Conservation (phyloP, 179 eudicot species). For the Silene vulgaris region DNA sequence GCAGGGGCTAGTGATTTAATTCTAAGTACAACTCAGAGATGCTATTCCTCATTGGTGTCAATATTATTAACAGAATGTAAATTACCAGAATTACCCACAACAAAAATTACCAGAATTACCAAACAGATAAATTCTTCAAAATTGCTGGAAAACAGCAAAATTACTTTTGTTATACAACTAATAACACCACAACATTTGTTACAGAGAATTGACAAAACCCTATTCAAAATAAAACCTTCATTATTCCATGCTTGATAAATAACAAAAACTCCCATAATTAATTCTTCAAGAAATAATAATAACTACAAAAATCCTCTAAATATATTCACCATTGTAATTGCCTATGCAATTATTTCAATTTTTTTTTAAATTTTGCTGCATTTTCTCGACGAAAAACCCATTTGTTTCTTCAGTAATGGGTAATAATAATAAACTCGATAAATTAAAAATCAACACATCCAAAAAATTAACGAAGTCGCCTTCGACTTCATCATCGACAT, state of each 20-base stretch:
- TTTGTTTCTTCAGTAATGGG: constrained; percentile 3
- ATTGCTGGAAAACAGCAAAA: neutral
- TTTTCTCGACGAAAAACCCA: too few relatives aligned
- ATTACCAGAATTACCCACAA: neutral
- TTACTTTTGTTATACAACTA: neutral
- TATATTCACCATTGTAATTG: neutral
- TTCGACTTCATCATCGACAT: neutral
- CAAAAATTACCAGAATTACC: neutral
- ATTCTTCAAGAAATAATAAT: neutral
- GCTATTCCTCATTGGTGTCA: constrained; percentile 6
- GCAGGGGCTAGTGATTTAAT: neutral
- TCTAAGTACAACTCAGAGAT: neutral
- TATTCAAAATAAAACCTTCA: neutral
- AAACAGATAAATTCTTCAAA: neutral
- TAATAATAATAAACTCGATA: neutral
- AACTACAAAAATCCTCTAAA: neutral
- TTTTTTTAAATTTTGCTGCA: neutral
- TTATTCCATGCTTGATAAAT: neutral
- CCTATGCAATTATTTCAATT: neutral
- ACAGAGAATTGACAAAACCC: neutral
- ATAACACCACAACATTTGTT: neutral
- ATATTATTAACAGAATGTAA: constrained; percentile 6
- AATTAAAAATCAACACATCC: neutral
- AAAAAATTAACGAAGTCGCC: constrained; percentile 3
- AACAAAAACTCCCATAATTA: neutral